Conservation (phyloP, 2,329 filamentous ascomycete species). For the Xylaria sp. region DNA sequence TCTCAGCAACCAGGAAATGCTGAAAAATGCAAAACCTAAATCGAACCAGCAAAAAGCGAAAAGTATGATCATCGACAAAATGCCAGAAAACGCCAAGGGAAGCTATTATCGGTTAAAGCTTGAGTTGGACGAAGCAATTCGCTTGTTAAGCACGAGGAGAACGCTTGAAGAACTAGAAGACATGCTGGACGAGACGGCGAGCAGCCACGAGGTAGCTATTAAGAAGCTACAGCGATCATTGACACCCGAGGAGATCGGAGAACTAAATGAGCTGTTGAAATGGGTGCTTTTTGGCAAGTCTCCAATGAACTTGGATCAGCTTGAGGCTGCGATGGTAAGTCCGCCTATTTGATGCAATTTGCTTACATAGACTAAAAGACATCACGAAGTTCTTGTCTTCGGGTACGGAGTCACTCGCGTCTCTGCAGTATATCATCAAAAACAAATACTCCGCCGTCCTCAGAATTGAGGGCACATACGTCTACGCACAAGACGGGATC, state of each 20-base stretch:
- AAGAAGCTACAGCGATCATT: slow-evolving; percentile 43
- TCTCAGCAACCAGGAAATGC: slow-evolving; percentile 36
- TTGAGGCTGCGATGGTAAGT: slow-evolving; percentile 46
- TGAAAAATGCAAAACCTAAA: slow-evolving; percentile 36
- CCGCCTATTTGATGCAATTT: not conserved
- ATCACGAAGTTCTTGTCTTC: slow-evolving; percentile 40
- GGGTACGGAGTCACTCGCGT: slow-evolving; percentile 40
- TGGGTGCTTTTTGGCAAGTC: slow-evolving; percentile 42
- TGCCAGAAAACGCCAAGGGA: slow-evolving; percentile 38
- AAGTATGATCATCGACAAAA: slow-evolving; percentile 39
- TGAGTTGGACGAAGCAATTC: slow-evolving; percentile 39
- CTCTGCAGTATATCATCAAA: slow-evolving; percentile 42
- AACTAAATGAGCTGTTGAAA: slow-evolving; percentile 47
- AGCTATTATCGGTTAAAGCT: slow-evolving; percentile 42
- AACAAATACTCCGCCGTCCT: slow-evolving; percentile 43
- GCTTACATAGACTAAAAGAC: slow-evolving; percentile 11
- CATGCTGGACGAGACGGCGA: slow-evolving; percentile 40
- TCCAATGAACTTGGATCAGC: slow-evolving; percentile 36
- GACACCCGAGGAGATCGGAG: slow-evolving; percentile 40
- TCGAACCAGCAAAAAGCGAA: slow-evolving; percentile 40
- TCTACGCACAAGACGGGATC: slow-evolving; percentile 39
- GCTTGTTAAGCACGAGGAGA: slow-evolving; percentile 39
- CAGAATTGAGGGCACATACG: slow-evolving; percentile 37
- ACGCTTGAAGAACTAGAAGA: slow-evolving; percentile 36
- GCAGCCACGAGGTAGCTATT: slow-evolving; percentile 43